These are phyloP conservation scores for Solanum chilense DNA, from an alignment of 257 asterid genomes.

Conservation along the genomic window DNA sequence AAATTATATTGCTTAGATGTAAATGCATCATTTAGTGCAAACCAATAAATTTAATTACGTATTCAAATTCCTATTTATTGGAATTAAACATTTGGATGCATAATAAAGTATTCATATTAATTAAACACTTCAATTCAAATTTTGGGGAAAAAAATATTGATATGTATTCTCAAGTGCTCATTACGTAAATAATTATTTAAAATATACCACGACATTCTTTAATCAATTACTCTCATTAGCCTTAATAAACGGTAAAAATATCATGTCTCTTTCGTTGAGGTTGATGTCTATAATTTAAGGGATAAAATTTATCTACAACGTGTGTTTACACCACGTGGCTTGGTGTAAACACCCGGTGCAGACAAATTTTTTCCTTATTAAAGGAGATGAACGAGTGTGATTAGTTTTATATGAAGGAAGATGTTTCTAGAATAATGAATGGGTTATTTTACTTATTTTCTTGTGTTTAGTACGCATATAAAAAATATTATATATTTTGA, in stretches of 20 bases:
- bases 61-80: neutral
- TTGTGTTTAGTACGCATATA: neutral
- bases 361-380: too few relatives aligned
- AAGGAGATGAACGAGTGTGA: neutral
- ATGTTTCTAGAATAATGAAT: too few relatives aligned
- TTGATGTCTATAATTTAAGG: neutral
- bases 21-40: neutral
- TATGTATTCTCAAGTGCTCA: neutral
- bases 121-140: neutral
- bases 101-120: neutral
- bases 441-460: neutral
- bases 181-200: neutral
- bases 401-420: neutral
- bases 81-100: neutral
- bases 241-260: neutral
- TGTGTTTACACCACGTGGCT: too few relatives aligned
- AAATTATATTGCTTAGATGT: neutral
- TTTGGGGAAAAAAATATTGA: neutral
- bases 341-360: too few relatives aligned
- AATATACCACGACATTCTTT: neutral
- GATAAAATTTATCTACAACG: too few relatives aligned
- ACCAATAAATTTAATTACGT: neutral
- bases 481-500: too few relatives aligned
- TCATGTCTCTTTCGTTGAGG: neutral
- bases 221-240: neutral